These are phyloP conservation scores for Fusarium sp. DNA, from an alignment of 2,329 filamentous ascomycete genomes.

Conservation along the genomic window DNA sequence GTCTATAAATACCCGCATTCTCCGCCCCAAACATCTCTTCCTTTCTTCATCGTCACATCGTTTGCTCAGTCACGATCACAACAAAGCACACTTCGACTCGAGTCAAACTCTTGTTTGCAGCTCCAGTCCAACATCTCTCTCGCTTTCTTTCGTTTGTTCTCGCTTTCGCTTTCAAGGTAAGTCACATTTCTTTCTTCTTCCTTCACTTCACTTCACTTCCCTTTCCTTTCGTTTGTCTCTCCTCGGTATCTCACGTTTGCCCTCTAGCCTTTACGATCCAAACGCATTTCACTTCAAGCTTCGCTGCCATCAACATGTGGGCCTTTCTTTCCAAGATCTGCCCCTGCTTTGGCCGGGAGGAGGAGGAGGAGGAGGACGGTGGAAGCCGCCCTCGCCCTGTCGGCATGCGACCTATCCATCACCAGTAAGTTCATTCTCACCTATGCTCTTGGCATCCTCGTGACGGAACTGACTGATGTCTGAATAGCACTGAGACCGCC, in stretches of 20 bases:
- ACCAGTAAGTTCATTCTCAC: conserved; percentile 19
- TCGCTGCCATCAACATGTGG: neutral
- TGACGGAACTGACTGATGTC: neutral
- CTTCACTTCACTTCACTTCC: neutral
- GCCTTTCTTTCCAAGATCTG: too few relatives aligned
- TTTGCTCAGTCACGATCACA: neutral
- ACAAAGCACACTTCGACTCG: neutral
- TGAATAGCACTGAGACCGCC: neutral
- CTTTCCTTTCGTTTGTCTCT: neutral
- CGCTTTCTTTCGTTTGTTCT: neutral
- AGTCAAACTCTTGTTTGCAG: neutral
- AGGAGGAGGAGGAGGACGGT: neutral
- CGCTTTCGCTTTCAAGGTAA: neutral
- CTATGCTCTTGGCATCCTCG: neutral
- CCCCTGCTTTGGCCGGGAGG: too few relatives aligned
- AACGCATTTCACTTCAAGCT: neutral
- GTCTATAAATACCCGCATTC: conserved; percentile 12
- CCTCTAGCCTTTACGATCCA: neutral
- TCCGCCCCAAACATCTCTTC: neutral
- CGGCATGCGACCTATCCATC: too few relatives aligned
- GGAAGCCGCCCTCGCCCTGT: rapidly evolving
- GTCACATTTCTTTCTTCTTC: neutral
- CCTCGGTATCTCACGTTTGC: conserved; percentile 3
- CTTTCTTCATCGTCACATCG: neutral
- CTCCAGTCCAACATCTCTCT: neutral